Base-by-base conservation (phyloP, 1,139 yeast genomes). In the Kurtzmaniella quercitrusa region DNA sequence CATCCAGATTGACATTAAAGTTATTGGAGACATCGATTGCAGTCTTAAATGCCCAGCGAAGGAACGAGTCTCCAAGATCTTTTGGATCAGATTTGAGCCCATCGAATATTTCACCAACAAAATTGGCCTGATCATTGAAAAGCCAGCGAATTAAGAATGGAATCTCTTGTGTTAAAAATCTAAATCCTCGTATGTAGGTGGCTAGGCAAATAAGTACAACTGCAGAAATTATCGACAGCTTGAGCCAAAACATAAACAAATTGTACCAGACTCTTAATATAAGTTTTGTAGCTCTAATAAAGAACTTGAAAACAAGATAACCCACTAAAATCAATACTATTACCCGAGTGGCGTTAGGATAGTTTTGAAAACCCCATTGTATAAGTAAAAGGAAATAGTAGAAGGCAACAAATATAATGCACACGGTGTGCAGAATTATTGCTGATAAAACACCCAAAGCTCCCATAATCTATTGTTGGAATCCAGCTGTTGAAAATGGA, bases 261-360 rank as follows among this genome's bases (percentile, higher is more conserved):
- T 52, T 45, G 33, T 61, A 36, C 71, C 71, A 66, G 45, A 64
- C 48, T 42, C 47, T 49, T 4, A 19, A 14, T 3, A 19, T 11
- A 7, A 9, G 9, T 7, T 20, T 19, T 8, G 65, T 17, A 19
- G 64, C 42, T 36, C 56, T 45, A 6, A 54, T 40, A 15, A 56
- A 38, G 30, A 59, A 34, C 40, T 47, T 51, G 50, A 63, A 66
- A 7, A 51, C 39, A 11, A 61, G 17, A 43, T 66, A 67, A 3
- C 52, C 44, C 2, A 50, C 51, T 12, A 63, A 36, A 5, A 57
- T 18, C n/a, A 51, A 38, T 33, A 61, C 37, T 2, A 58, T 40
- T 3, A 52, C 40, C 20, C 54, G 47, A 17, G 68, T 56, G 7
- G 51, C 48, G 17, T 57, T 57, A n/a, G 71, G 71, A 44, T 54